Evolutionary conservation across 2,329 filamentous ascomycete species (phyloP).

Genomic region (Trichoderma harzianum): DNA sequence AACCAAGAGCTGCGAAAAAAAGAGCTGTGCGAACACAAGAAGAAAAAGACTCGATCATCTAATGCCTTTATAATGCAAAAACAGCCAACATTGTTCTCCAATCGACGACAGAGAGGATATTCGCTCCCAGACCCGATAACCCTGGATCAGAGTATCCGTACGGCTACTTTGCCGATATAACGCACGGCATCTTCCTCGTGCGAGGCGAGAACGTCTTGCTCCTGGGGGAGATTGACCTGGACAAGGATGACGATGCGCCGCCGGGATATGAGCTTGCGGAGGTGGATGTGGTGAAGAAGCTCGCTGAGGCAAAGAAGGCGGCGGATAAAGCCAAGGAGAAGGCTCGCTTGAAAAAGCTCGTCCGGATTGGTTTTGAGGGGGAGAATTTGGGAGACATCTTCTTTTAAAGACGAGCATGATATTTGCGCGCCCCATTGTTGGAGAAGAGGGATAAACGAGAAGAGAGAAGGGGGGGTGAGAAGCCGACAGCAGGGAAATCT

Average conservation of each 20-base stretch:
- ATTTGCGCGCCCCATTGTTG: neutral
- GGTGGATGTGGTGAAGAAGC: constrained; percentile 64
- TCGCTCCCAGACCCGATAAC: constrained; percentile 52
- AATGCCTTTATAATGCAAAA: neutral
- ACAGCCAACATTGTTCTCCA: constrained; percentile 92
- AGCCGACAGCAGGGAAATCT: neutral
- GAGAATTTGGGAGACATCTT: constrained; percentile 76
- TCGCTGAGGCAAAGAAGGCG: constrained; percentile 69
- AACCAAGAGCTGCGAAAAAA: neutral
- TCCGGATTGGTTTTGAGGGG: constrained; percentile 80
- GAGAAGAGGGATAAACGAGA: no score
- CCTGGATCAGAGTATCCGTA: constrained; percentile 35
- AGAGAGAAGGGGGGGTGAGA: neutral
- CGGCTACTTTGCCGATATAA: constrained; percentile 75
- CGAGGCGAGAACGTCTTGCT: constrained; percentile 96
- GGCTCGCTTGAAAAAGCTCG: constrained; percentile 65
- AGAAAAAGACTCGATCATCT: neutral
- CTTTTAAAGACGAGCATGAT: constrained; percentile 42
- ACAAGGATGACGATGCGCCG: constrained; percentile 85
- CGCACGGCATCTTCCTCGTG: constrained; percentile 84
- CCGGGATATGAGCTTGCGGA: constrained; percentile 68
- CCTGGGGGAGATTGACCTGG: constrained; percentile 92
- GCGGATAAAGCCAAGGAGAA: constrained; percentile 72
- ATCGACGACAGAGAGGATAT: constrained; percentile 86
- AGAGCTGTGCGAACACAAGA: neutral